Evolutionary conservation across 2,329 filamentous ascomycete species (phyloP), one percentile per base, ranked within the genome.

Genomic region (Pseudocercospora pini-densiflorae): DNA sequence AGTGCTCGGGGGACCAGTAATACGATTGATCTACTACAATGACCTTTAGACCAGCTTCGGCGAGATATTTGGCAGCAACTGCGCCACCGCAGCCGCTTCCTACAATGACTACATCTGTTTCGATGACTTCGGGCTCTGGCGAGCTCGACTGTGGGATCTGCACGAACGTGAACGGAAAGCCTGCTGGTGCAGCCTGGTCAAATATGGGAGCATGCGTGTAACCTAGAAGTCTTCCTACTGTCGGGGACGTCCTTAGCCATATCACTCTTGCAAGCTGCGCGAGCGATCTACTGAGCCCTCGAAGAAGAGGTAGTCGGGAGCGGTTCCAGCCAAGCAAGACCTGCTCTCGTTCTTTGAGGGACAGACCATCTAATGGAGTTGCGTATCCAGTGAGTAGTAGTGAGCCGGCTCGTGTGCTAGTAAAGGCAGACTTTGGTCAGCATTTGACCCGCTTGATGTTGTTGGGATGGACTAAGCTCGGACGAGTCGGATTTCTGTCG

Each of bases 51-150:
- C 91, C 92, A 0, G 90, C 91, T 78, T 93, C 89, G 9, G 93
- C 88, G 1, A 97, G 81, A 59, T 92, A 90, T 78, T 94, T 94
- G 24, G 94, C 93, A 40, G 86, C 87, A 0, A 97, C 93, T 9
- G 86, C 92, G 47, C 92, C 93, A 68, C 94, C 94, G 72, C 92
- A 96, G 29, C 94, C 94, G 43, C 92, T 95, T 2, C 94, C 94
- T 21, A 97, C 85, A 65, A 97, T 89, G 47, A 97, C 88, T 0
- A 97, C 88, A 77, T 97, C 94, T 0, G 91, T 90, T 62, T 93
- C 88, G 45, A 96, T 81, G 2, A 84, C 83, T 68, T 89, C 87
- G 0, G 87, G 82, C 4, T 82, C 75, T 23, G 66, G 40, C 23
- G 54, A 57, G 10, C 60, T 47, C 1, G 62, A 23, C 5, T 83